Conservation (phyloP, 1,284 basidiomycete species). For the Boletus smithii region DNA sequence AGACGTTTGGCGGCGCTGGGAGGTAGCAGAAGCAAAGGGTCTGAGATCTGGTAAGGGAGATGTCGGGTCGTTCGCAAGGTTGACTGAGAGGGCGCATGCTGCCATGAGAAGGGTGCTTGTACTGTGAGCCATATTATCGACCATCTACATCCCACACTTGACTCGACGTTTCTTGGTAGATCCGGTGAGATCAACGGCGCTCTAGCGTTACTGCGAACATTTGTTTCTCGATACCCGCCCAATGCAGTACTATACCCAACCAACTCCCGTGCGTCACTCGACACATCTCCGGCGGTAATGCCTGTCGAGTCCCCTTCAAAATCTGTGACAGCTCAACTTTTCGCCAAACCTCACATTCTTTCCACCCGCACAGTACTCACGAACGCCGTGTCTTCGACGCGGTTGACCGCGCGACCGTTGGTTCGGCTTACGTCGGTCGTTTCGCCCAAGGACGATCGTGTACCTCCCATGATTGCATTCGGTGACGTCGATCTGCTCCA, state of each 20-base stretch:
- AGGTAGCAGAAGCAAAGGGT: constrained; percentile 37
- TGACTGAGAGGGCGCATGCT: constrained; percentile 62
- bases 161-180: constrained; percentile 34
- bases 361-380: constrained; percentile 53
- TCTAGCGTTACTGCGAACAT: constrained; percentile 49
- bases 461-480: constrained; percentile 67
- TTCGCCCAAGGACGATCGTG: constrained; percentile 61
- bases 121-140: constrained; percentile 44
- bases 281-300: background rate
- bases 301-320: constrained; percentile 2
- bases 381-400: constrained; percentile 14
- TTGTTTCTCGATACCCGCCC: constrained; percentile 60
- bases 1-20: constrained; percentile 61
- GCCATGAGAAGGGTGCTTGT: constrained; percentile 62
- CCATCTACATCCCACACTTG: constrained; percentile 1
- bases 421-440: constrained; percentile 54
- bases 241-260: constrained; percentile 29
- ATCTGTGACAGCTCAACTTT: constrained; percentile 15
- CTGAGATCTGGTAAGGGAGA: constrained; percentile 25
- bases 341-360: constrained; percentile 42
- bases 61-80: constrained; percentile 28
- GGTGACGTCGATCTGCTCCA: constrained; percentile 65
- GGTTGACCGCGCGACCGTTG: constrained; percentile 48
- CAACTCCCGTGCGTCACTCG: background rate
- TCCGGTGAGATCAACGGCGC: constrained; percentile 50